Base-by-base conservation (phyloP, 225 moss, liverwort and hornwort species). In the Neckera pumila region DNA sequence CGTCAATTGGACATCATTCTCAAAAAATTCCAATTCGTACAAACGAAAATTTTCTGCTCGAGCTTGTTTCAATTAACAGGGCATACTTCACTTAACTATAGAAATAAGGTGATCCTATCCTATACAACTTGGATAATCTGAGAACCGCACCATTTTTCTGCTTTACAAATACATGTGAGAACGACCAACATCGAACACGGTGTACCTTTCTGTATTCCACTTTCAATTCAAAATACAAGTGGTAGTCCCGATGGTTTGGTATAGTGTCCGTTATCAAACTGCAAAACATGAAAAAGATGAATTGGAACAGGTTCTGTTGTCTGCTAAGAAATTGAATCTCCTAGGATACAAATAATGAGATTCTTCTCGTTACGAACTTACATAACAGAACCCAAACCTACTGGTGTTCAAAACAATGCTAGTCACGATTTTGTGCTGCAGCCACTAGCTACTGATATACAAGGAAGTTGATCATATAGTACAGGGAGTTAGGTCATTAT, bases 191-290 rank as follows among this genome's bases (percentile, higher is more conserved):
- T 61, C 81, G 81, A 75, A 61, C 58, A 76, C 43, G 28, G 38
- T 62, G 53, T 93, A 98, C 98, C 96, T 92, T 95, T 85, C 80
- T 93, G 88, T 93, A 95, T 87, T 95, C 96, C 79, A 87, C 79
- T 91, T 89, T 94, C 80, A 92, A 92, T 80, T 87, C 91, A 73
- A 53, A 76, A 87, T 92, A 73, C 76, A 89, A 73, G 56, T 93
- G 91, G 87, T 96, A 98, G 70, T 97, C 96, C 65, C 91, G 95
- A 91, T 98, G 98, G n/a, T 92, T 88, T 38, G 97, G 97, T 76
- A 98, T 96, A 86, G 96, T 97, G 57, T 98, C 95, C 65, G 95
- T 92, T 61, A 98, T 84, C 87, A 98, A 94, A 85, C 98, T 98
- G 95, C 91, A 96, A 84, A 94, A 91, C 62, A 82, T 70, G 89